Percentiles rank a stretch among this genome's conserved stretches.
Evolutionary conservation across 352 stramenopile genomes (phyloP).

Genomic region (Pythium brassicae): DNA sequence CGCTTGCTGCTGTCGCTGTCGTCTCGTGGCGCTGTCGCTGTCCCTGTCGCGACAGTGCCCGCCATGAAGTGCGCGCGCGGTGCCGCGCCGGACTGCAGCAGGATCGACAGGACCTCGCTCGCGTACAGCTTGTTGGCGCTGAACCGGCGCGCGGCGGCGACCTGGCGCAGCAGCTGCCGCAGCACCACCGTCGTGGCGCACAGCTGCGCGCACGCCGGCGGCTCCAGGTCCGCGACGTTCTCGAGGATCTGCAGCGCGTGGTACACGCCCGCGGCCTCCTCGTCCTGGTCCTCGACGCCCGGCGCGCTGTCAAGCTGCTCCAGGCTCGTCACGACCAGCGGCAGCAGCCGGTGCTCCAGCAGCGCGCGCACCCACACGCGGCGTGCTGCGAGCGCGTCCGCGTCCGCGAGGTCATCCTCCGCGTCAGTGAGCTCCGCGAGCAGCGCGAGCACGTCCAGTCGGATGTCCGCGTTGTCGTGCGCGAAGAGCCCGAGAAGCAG

Average conservation of each 20-base stretch:
- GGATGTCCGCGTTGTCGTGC: slow-evolving; percentile 82
- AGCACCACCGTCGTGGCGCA: slow-evolving; percentile 46
- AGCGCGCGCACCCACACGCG: slow-evolving; percentile 45
- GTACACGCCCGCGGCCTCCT: slow-evolving; percentile 71
- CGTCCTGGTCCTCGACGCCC: slow-evolving; percentile 32
- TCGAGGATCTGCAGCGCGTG: slow-evolving; percentile 80
- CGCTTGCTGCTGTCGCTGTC: slow-evolving; percentile 7
- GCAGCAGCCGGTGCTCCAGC: slow-evolving; percentile 54
- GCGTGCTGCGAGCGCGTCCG: slow-evolving; percentile 32
- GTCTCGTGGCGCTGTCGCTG: too few species aligned
- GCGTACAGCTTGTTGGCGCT: slow-evolving; percentile 81
- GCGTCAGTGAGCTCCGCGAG: slow-evolving; percentile 71
- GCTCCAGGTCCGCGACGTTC: slow-evolving; percentile 64
- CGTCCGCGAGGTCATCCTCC: slow-evolving; percentile 33
- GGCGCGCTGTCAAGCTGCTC: slow-evolving; percentile 21
- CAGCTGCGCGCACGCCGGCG: slow-evolving; percentile 38
- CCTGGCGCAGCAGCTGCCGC: slow-evolving; percentile 50
- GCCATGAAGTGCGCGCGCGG: slow-evolving; percentile 42
- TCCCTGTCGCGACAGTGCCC: not conserved
- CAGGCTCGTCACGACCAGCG: slow-evolving; percentile 43
- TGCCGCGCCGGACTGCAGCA: slow-evolving; percentile 58
- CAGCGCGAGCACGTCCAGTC: slow-evolving; percentile 45
- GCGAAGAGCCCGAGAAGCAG: slow-evolving; percentile 73
- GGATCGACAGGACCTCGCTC: slow-evolving; percentile 82
- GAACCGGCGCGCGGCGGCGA: slow-evolving; percentile 30